Base-by-base conservation (phyloP, 352 stramenopile genomes). In the Peronospora tabacina region DNA sequence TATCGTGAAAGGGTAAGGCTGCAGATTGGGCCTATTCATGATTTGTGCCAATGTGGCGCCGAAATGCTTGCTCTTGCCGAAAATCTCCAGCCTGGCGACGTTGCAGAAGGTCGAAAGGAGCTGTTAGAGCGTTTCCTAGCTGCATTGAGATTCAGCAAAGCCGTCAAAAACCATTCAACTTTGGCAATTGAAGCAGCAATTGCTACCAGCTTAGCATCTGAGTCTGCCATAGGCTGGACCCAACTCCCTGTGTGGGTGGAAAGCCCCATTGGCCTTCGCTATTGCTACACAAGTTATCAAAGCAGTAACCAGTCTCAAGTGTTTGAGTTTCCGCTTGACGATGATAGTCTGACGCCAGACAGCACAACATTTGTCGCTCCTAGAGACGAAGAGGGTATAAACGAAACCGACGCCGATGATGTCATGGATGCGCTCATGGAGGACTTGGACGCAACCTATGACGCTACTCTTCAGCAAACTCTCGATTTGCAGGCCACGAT, bases 1-100 rank as follows among this genome's bases (percentile, higher is more conserved):
- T 87, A 78, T 66, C 73, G 78, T 11, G 73, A 85, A 35, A 63
- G 59, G 33, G 48, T 86, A 33, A 80, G 77, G 68, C 80, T 84
- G 41, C 69, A 70, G 0, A 70, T 65, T 11, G 73, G 66, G 5
- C 70, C 72, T 3, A 60, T 85, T 49, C 72, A 87, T 43, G 68
- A 82, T 46, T 59, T 90, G 33, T 87, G 83, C 30, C 55, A 58
- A 37, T 72, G 61, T 11, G 78, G 75, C 3, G 75, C 75, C 19
- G 66, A 75, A 30, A 68, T 87, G 65, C 69, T 90, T 24, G 63
- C 44, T 9, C 49, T 58, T 12, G 61, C 51, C 0, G 62, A 76
- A 9, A 55, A 55, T n/a, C 34, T 68, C 13, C 68, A 72, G 43
- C 30, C 30, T 48, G 38, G 60, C 1, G 37, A 48, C 8, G 15